Evolutionary conservation across 352 stramenopile genomes (phyloP), one percentile per base, ranked within the genome.

Genomic region (Globisporangium spinosum): DNA sequence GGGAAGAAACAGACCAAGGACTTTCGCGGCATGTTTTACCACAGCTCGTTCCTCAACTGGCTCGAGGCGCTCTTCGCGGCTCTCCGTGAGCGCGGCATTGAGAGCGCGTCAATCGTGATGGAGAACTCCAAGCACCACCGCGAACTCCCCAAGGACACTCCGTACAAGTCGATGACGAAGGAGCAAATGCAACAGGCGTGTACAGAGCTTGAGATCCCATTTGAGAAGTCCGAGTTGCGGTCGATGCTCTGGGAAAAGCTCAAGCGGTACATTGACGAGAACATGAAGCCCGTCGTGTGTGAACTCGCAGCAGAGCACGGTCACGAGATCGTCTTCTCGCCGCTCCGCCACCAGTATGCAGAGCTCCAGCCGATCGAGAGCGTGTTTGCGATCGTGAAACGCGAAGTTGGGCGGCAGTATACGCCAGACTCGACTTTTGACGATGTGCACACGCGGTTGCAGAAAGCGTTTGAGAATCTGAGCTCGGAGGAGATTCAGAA

Each of bases 1-100:
- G 62, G 49, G 3, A 67, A 67, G 51, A 60, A 60, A 23, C 62
- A 67, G 51, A 67, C 45, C 29, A 67, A 67, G 34, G 62, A 67
- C n/a, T 67, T 54, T 3, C 62, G 15, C 23, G 62, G 38, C n/a
- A 67, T 67, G 62, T 67, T 67, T 15, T 32, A 67, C 13, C 47
- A 59, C 61, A 57, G 38, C 10, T 57, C 45, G n/a, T 47, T 67
- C 27, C 17, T 59, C 25, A 58, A 51, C 29, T 67, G 61, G 61
- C 58, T 67, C 2, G 47, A 67, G 15, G 51, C 47, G 27, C 61
- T 67, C 2, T 59, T 67, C 17, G 61, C 47, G 1, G 61, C 47
- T 13, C 27, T 67, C 10, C 12, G 17, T 17, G 47, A 23, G 34
- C 61, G 61, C 6, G 25, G 61, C n/a, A 67, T 67, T 17, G 17